Evolutionary conservation across 495 filamentous ascomycete species (phyloP), one percentile per base, ranked within the genome.

Genomic region (Delitschia confertaspora): DNA sequence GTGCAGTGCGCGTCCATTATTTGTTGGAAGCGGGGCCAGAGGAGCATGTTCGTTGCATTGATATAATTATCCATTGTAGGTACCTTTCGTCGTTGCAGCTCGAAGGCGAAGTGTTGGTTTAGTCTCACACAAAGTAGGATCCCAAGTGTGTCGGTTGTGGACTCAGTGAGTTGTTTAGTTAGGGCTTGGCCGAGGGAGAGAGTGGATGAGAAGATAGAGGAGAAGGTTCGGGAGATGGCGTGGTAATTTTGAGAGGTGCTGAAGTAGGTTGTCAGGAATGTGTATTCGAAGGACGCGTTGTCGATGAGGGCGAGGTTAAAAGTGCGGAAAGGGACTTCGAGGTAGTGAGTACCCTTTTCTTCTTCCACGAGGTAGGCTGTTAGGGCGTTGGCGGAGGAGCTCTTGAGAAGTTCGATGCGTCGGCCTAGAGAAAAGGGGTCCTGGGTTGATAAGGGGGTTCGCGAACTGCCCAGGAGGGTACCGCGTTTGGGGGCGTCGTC

Each of bases 261-360:
- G 72, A 98, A 95, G 68, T 95, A 95, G 19, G 82, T 70, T 1
- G 85, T 83, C 34, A 96, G 74, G 56, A 98, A 96, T 6, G 84
- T 82, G 63, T 96, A 96, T 61, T 98, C 91, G 16, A 87, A 78
- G n/a, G 85, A 84, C 1, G 84, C 79, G 57, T 98, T 98, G 66
- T 96, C 91, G 45, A 95, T 70, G 16, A 98, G 69, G 2, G 91
- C 91, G 22, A 91, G 76, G 56, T 95, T 95, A 70, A 94, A 96
- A 56, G 91, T 84, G 20, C 83, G 79, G 64, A 98, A 98, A 10
- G 85, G 83, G 1, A 78, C 69, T 64, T 98, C 91, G 20, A 94
- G 79, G 47, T 91, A 86, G 58, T 95, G 88, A 5, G 79, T 78
- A 2, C 74, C 65, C 45, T 83, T 81, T 57, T 89, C 83, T 58